Conservation (phyloP, 2,329 filamentous ascomycete species). For the Sordariomycetes sp. region DNA sequence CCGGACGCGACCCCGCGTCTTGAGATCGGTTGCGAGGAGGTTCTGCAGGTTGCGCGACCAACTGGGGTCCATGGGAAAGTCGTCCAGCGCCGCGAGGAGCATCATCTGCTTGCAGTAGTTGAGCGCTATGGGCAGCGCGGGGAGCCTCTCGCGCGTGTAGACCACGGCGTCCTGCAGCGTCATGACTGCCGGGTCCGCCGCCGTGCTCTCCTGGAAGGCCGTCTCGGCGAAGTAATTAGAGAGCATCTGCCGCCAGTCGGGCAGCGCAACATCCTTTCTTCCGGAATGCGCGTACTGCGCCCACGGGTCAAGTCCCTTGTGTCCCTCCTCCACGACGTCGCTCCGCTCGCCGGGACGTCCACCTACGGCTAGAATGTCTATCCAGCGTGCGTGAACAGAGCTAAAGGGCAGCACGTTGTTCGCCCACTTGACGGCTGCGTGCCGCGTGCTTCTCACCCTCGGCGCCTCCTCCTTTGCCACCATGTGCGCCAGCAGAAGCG, state of each 20-base stretch:
- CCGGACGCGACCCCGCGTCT: conserved; percentile 45
- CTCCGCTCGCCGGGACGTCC: conserved; percentile 54
- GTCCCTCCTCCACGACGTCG: conserved; percentile 81
- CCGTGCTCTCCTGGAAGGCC: neutral
- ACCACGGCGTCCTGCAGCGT: conserved; percentile 16
- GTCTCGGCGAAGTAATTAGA: conserved; percentile 29
- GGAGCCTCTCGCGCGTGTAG: conserved; percentile 29
- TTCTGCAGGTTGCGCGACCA: conserved; percentile 76
- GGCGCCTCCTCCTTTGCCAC: conserved; percentile 30
- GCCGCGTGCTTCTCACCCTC: conserved; percentile 62
- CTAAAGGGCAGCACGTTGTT: conserved; percentile 75
- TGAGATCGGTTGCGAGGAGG: conserved; percentile 55
- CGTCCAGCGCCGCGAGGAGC: conserved; percentile 31
- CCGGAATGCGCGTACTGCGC: conserved; percentile 31
- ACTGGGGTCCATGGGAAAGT: conserved; percentile 54
- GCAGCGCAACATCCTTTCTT: conserved; percentile 20
- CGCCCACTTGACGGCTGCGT: conserved; percentile 75
- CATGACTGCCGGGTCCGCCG: conserved; percentile 7
- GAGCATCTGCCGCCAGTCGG: conserved; percentile 37
- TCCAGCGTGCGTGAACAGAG: conserved; percentile 72
- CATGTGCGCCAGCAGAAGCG: conserved; percentile 58
- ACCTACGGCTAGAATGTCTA: conserved; percentile 70
- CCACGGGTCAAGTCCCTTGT: conserved; percentile 68
- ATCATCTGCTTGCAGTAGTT: conserved; percentile 49
- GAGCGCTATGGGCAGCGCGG: conserved; percentile 55